A percentile compares a stretch with the other conserved stretches of the same genome.
Conservation (phyloP, 2,329 filamentous ascomycete genomes). For the Ceratocystis huliohia region DNA sequence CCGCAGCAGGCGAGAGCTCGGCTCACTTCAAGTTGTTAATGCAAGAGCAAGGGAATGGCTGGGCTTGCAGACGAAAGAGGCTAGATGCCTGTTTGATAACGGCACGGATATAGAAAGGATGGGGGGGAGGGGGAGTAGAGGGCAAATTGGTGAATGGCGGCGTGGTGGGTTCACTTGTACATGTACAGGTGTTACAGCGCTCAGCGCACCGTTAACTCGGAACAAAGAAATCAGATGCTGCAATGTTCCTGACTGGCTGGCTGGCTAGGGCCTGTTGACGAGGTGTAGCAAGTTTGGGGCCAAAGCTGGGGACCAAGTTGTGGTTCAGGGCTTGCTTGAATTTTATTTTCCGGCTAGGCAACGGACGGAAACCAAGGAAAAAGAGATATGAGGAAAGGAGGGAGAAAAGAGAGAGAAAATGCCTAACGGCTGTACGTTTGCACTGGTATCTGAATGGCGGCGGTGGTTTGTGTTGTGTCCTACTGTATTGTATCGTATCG, state of each 20-base stretch:
- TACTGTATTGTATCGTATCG: too few species aligned
- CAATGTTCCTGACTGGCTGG: neutral
- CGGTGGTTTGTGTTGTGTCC: too few species aligned
- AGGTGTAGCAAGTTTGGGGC: neutral
- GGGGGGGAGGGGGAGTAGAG: neutral
- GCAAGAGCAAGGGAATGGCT: neutral
- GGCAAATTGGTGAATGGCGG: neutral
- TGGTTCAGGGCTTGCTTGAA: neutral
- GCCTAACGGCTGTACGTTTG: neutral
- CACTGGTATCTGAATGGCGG: neutral
- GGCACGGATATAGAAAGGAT: conserved; percentile 4
- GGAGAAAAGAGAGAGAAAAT: neutral
- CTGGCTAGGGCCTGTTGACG: neutral
- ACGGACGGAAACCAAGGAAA: neutral
- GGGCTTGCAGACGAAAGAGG: neutral
- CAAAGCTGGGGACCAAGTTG: neutral
- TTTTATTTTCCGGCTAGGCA: neutral
- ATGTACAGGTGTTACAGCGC: too few species aligned
- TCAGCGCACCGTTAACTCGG: too few species aligned
- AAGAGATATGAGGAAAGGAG: neutral
- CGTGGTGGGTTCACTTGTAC: too few species aligned
- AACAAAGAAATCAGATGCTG: too few species aligned
- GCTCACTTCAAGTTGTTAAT: conserved; percentile 1
- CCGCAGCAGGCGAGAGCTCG: neutral
- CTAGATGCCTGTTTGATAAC: neutral